phyloP scores from a whole-genome alignment of 2,329 filamentous ascomycete genomes.

The Penicillium sp. region DNA sequence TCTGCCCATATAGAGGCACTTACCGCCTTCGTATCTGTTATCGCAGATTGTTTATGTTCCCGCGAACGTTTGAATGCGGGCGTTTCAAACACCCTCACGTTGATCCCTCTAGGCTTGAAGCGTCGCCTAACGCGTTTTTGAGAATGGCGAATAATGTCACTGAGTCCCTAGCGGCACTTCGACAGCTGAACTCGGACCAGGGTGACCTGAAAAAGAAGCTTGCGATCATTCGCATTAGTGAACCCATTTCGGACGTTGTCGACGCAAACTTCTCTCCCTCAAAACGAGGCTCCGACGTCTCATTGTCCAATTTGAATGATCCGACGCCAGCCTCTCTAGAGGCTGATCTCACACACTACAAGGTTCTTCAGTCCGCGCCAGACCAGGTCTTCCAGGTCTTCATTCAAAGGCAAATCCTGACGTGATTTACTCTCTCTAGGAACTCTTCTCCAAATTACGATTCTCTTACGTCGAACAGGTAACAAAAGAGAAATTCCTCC shows the following conservation, averaged over 20 bases:
- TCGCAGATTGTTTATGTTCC: conserved; percentile 11
- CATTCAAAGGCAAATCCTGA: conserved; percentile 1
- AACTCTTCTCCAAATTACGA: conserved; percentile 91
- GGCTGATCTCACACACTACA: conserved; percentile 85
- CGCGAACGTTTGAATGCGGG: not conserved
- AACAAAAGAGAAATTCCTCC: conserved; percentile 96
- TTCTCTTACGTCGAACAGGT: conserved; percentile 98
- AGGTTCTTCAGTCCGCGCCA: conserved; percentile 43
- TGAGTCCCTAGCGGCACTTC: conserved; percentile 45
- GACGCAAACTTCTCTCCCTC: conserved; percentile 30
- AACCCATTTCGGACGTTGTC: conserved; percentile 59
- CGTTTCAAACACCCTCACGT: not conserved
- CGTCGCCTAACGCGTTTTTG: not conserved
- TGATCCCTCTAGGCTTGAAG: not conserved
- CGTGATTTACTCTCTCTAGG: conserved; percentile 42
- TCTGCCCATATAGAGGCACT: not conserved
- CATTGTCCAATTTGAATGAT: conserved; percentile 65
- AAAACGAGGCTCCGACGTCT: conserved; percentile 70
- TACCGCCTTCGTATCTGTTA: conserved; percentile 5
- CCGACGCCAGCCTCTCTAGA: conserved; percentile 73
- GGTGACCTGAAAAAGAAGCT: conserved; percentile 54
- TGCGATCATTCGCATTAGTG: conserved; percentile 73
- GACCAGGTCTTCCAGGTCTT: not conserved
- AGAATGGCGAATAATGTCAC: conserved; percentile 5
- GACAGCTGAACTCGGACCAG: conserved; percentile 38